phyloP scores from a whole-genome alignment of 2,329 filamentous ascomycete genomes.

The Blastomyces silverae region DNA sequence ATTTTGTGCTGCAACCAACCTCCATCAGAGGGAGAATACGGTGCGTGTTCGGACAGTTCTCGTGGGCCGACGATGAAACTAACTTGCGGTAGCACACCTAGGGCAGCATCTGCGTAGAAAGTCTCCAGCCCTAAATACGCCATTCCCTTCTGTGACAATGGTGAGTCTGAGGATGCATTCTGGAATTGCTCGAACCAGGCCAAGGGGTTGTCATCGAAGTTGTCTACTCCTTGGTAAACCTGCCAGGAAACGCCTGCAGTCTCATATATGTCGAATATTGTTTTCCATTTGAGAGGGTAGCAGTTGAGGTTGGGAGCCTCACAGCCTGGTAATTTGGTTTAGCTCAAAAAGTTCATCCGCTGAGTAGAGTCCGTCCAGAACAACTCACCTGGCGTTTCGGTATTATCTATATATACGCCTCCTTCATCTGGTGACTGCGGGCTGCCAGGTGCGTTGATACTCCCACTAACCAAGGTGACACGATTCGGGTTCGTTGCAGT shows the following conservation, averaged over 20 bases:
- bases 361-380: not conserved
- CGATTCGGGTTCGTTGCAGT: conserved; percentile 50
- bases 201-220: conserved; percentile 51
- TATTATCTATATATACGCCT: conserved; percentile 47
- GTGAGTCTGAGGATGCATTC: conserved; percentile 37
- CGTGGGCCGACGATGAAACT: conserved; percentile 47
- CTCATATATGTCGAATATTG: conserved; percentile 46
- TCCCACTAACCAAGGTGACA: conserved; percentile 47
- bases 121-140: conserved; percentile 43
- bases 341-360: conserved; percentile 4
- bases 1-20: conserved; percentile 51
- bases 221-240: conserved; percentile 46
- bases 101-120: conserved; percentile 47
- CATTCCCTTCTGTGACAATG: conserved; percentile 44
- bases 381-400: conserved; percentile 42
- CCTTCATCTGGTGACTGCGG: conserved; percentile 41
- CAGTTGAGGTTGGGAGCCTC: conserved; percentile 44
- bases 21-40: conserved; percentile 49
- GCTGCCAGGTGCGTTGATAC: conserved; percentile 47
- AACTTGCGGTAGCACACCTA: conserved; percentile 48
- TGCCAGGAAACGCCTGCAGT: conserved; percentile 47
- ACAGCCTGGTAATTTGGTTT: conserved; percentile 32
- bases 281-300: conserved; percentile 51
- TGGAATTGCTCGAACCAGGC: conserved; percentile 51
- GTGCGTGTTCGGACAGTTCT: conserved; percentile 50